Base-by-base conservation (phyloP, 805 yeast species). In the Ogataea philodendri region DNA sequence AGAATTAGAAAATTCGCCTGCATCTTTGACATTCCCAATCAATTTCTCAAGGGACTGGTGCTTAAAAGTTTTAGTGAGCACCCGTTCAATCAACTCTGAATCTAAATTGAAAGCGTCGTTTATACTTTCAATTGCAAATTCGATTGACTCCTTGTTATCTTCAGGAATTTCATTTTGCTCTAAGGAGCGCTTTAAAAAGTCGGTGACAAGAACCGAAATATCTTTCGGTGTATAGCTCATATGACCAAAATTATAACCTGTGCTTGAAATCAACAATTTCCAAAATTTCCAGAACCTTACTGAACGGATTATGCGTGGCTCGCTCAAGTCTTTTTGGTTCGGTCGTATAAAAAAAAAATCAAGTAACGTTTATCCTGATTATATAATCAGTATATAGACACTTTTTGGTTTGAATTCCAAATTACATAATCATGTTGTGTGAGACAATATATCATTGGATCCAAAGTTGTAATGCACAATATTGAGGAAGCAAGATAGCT, bases 51-150 rank as follows among this genome's bases (percentile, higher is more conserved):
- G 26, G 20, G 14, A 6, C 19, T 9, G 7, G 9, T 20, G 21
- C 29, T 32, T 32, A 81, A 50, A 26, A 82, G 54, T 29, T 76
- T 72, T 18, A 50, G 45, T 47, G 79, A 69, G 8, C 63, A 54
- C 51, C 67, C 71, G 30, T 75, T 81, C 22, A 59, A 65, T 52
- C 71, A 76, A 44, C 62, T 70, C 19, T 45, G 18, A 13, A 22
- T 70, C 70, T 15, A 65, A 66, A 16, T 72, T 80, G 48, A 82
- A 90, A 8, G 95, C 87, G 52, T 89, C 97, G 15, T 84, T 76
- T 39, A 93, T 76, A 67, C 97, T 87, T 55, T 87, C 96, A 48
- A 88, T 74, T 42, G 97, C 97, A 33, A 90, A 95, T 48, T 88
- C 96, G 49, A 90, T 70, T 7, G 96, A 86, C 50, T 93, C 97